These are phyloP conservation scores for Vicia sativa DNA, from an alignment of 306 rosid genomes.

Conservation along the genomic window DNA sequence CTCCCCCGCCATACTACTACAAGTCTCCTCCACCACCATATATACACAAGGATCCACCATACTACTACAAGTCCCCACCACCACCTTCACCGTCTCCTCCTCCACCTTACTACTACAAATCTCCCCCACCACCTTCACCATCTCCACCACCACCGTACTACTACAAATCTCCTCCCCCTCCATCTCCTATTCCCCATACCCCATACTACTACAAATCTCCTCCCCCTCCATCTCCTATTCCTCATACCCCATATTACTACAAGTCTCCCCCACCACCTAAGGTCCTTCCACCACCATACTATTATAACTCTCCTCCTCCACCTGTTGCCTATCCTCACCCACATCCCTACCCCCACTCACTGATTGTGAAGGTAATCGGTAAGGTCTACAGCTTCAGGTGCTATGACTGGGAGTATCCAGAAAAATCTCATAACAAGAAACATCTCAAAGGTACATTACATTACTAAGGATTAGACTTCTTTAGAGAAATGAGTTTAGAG, in stretches of 20 bases:
- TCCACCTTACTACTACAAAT: not conserved
- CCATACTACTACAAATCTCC: constrained; percentile 33
- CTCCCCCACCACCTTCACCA: constrained; percentile 15
- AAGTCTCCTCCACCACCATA: not conserved
- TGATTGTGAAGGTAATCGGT: constrained; percentile 81
- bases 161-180: constrained; percentile 26
- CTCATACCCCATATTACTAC: constrained; percentile 29
- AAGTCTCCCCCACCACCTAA: constrained; percentile 29
- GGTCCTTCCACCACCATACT: constrained; percentile 38
- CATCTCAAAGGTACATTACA: constrained; percentile 72
- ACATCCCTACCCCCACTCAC: constrained; percentile 55
- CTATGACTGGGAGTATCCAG: constrained; percentile 72
- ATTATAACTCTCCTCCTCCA: constrained; percentile 57
- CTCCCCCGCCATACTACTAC: not conserved
- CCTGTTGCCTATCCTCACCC: constrained; percentile 50
- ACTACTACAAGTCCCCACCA: not conserved
- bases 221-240: constrained; percentile 50
- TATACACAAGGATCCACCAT: not conserved
- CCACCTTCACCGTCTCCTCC: constrained; percentile 6
- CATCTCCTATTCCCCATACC: not conserved
- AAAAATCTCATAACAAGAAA: constrained; percentile 82
- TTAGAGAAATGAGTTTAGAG: not conserved
- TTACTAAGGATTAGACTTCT: not conserved
- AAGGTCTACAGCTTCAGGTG: constrained; percentile 83
- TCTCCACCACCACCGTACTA: constrained; percentile 1